These are phyloP conservation scores for Syncephalastrum contaminatum DNA, from an alignment of 371 early-diverging fungal species.

Conservation along the genomic window DNA sequence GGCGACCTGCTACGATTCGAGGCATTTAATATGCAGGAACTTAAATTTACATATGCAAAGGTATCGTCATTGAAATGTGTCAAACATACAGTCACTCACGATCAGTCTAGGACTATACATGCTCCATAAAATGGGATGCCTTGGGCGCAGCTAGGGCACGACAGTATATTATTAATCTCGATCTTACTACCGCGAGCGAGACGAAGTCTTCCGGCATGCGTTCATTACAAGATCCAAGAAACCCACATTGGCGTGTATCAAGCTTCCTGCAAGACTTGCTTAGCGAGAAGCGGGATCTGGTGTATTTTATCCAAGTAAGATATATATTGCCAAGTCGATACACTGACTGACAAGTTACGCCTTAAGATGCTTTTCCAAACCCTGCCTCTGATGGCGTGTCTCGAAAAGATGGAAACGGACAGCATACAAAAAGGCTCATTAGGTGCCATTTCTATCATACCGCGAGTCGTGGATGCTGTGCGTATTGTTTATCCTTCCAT, in stretches of 20 bases:
- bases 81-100: background rate
- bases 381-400: conserved; percentile 43
- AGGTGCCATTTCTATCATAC: conserved; percentile 51
- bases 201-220: background rate
- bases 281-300: conserved; percentile 44
- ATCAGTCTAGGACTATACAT: conserved; percentile 22
- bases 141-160: conserved; percentile 23
- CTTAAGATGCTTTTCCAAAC: conserved; percentile 46
- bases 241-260: conserved; percentile 45
- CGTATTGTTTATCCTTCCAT: conserved; percentile 56
- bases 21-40: conserved; percentile 31
- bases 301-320: conserved; percentile 45
- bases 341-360: background rate
- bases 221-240: conserved; percentile 13
- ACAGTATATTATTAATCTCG: conserved; percentile 26
- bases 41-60: conserved; percentile 43
- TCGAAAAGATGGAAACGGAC: conserved; percentile 36
- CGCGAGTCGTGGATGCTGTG: conserved; percentile 52
- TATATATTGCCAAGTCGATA: background rate
- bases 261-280: conserved; percentile 38
- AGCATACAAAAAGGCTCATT: conserved; percentile 30
- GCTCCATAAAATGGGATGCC: conserved; percentile 41
- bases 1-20: conserved; percentile 35
- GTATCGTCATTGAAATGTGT: conserved; percentile 8
- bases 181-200: conserved; percentile 12